Conservation (phyloP, 139 green algal species). For the Asterochloris erici region DNA sequence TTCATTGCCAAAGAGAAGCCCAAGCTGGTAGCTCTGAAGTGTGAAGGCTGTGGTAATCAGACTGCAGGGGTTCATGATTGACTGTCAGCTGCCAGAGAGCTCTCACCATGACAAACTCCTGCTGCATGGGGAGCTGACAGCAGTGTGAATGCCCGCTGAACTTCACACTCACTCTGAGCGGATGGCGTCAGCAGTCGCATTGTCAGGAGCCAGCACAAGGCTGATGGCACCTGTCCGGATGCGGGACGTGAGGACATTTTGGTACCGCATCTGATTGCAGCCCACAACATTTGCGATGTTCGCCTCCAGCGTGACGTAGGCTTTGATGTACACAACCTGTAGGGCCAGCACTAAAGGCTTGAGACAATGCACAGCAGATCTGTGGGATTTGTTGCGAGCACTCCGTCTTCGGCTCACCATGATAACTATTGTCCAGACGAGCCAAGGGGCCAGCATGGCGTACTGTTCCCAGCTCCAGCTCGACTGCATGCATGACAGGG, state of each 20-base stretch:
- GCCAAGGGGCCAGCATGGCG: background rate
- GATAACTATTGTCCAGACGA: slow-evolving; percentile 10
- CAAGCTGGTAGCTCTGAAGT: background rate
- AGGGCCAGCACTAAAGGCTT: background rate
- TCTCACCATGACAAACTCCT: background rate
- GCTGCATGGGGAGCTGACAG: background rate
- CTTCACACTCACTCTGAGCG: background rate
- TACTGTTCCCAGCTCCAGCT: background rate
- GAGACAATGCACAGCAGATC: background rate
- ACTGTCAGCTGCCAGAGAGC: background rate
- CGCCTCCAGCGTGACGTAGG: background rate
- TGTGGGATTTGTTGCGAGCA: background rate
- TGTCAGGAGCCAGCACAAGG: background rate
- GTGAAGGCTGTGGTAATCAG: background rate
- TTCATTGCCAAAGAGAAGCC: too few species aligned
- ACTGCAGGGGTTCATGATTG: background rate
- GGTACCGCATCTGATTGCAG: background rate
- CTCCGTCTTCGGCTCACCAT: background rate
- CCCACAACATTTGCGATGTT: background rate
- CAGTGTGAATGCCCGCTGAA: background rate
- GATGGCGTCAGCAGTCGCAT: background rate
- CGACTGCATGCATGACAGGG: background rate
- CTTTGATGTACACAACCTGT: slow-evolving; percentile 7
- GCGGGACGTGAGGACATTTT: background rate
- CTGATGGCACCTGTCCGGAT: background rate